Conservation (phyloP, 2,329 filamentous ascomycete species). For the Colletotrichum higginsianum region DNA sequence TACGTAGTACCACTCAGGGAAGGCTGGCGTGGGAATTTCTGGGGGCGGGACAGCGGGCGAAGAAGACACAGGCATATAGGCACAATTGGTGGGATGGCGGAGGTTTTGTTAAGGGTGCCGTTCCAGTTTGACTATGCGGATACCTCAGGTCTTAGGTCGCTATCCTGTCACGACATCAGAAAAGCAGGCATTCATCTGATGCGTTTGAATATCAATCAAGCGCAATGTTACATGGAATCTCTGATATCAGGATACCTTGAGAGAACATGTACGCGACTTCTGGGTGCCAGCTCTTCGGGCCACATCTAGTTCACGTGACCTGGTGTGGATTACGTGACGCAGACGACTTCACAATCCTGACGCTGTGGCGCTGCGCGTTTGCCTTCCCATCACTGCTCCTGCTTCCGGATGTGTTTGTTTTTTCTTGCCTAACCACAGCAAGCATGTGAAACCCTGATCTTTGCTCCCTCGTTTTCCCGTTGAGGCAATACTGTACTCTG, state of each 20-base stretch:
- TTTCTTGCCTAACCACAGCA: neutral
- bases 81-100: constrained; percentile 15
- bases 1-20: constrained; percentile 12
- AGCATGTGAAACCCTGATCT: neutral
- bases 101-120: constrained; percentile 17
- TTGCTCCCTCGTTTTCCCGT: no score
- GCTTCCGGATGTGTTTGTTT: neutral
- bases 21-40: constrained; percentile 18
- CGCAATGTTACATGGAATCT: neutral
- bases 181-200: constrained; percentile 17
- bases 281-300: neutral
- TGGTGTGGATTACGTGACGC: constrained; percentile 54
- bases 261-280: neutral
- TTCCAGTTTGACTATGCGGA: constrained; percentile 23
- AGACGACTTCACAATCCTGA: constrained; percentile 24
- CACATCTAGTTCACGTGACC: constrained; percentile 51
- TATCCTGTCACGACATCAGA: constrained; percentile 32
- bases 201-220: constrained; percentile 30
- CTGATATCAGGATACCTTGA: neutral
- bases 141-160: constrained; percentile 14
- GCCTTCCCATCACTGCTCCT: neutral
- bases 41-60: constrained; percentile 14
- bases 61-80: constrained; percentile 33
- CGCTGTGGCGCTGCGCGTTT: constrained; percentile 20
- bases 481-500: no score